These are phyloP conservation scores for Dendrothele bispora DNA, from an alignment of 768 basidiomycete genomes.

Conservation along the genomic window DNA sequence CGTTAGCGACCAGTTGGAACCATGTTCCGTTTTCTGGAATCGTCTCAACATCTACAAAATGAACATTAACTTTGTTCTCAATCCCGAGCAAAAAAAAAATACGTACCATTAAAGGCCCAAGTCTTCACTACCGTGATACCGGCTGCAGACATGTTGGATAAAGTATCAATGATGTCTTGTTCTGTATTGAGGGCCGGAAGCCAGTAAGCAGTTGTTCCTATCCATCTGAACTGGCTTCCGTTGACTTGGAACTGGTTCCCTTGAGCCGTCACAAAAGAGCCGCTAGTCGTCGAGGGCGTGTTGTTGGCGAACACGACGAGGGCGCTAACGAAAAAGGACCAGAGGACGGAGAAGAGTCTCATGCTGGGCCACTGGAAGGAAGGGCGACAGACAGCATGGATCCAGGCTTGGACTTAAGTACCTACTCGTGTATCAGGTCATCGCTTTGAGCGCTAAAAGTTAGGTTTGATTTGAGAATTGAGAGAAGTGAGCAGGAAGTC, in stretches of 20 bases:
- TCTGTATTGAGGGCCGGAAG: conserved; percentile 50
- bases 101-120: conserved; percentile 72
- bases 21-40: conserved; percentile 59
- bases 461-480: too few relatives aligned
- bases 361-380: too few relatives aligned
- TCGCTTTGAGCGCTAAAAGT: too few relatives aligned
- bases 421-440: too few relatives aligned
- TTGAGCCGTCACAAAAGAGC: conserved; percentile 48
- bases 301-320: conserved; percentile 34
- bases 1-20: conserved; percentile 61
- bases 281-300: too few relatives aligned
- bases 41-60: conserved; percentile 44
- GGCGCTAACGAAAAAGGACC: conserved; percentile 29
- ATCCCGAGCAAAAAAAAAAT: conserved; percentile 2
- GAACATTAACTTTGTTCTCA: background rate
- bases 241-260: conserved; percentile 53
- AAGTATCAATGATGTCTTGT: conserved; percentile 55
- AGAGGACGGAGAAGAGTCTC: conserved; percentile 22
- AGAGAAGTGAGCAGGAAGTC: too few relatives aligned
- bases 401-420: too few relatives aligned
- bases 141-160: conserved; percentile 54
- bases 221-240: conserved; percentile 45
- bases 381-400: too few relatives aligned
- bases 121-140: conserved; percentile 62
- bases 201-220: conserved; percentile 72